Evolutionary conservation across 495 filamentous ascomycete genomes (phyloP).

Genomic region (Penicillium taxi): DNA sequence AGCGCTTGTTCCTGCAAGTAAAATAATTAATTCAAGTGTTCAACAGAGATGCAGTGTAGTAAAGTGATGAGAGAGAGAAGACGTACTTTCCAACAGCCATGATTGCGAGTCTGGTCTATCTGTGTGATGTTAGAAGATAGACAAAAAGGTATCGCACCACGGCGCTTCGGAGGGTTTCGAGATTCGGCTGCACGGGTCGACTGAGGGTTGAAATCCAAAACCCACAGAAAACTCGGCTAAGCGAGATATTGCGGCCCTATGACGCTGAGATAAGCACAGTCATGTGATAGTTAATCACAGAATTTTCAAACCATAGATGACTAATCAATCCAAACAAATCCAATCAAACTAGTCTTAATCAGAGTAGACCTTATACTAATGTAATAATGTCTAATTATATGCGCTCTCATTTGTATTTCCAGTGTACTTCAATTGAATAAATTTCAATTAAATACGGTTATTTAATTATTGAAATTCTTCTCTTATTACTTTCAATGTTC

Average conservation of each 20-base stretch:
- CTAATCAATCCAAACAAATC: too few relatives aligned
- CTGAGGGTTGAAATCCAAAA: slow-evolving; percentile 35
- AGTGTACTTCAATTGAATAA: too few relatives aligned
- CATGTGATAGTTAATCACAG: too few relatives aligned
- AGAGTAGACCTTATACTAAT: too few relatives aligned
- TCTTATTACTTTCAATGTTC: too few relatives aligned
- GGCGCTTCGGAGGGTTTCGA: slow-evolving; percentile 33
- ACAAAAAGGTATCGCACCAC: slow-evolving; percentile 38
- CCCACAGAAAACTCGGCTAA: slow-evolving; percentile 47
- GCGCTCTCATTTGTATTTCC: too few relatives aligned
- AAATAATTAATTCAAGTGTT: slow-evolving; percentile 4
- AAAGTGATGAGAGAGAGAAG: slow-evolving; percentile 11
- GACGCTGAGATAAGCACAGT: too few relatives aligned
- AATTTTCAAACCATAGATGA: too few relatives aligned
- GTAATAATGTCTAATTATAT: too few relatives aligned
- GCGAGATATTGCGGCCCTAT: slow-evolving; percentile 31
- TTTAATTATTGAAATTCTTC: too few relatives aligned
- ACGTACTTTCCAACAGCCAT: slow-evolving; percentile 91
- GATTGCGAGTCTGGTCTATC: slow-evolving; percentile 52
- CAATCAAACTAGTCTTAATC: too few relatives aligned
- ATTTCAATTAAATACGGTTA: too few relatives aligned
- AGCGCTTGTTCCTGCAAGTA: slow-evolving; percentile 87
- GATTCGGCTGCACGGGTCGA: slow-evolving; percentile 30
- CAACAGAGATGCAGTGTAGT: slow-evolving; percentile 4
- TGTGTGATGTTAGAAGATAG: slow-evolving; percentile 36